phyloP scores from a whole-genome alignment of 805 yeast species.

The Kazachstania psychrophila region DNA sequence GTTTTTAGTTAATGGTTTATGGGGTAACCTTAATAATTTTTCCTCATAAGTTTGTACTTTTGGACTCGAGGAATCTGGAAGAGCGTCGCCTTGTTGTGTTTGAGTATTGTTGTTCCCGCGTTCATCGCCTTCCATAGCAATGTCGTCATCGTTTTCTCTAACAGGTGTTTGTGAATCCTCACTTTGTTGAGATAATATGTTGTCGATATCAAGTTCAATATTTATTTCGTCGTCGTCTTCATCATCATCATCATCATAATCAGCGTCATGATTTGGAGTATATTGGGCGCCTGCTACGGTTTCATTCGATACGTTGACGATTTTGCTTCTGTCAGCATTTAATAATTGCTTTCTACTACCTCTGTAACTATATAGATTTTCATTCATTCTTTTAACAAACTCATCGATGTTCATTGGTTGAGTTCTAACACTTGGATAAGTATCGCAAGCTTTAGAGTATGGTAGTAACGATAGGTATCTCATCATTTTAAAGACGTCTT shows the following conservation, averaged over 20 bases:
- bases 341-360: slow-evolving; percentile 18
- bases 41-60: slow-evolving; percentile 2
- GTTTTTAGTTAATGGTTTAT: slow-evolving; percentile 22
- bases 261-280: background rate
- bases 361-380: slow-evolving; percentile 18
- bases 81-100: no score
- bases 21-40: slow-evolving; percentile 18
- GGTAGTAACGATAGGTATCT: slow-evolving; percentile 31
- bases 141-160: background rate
- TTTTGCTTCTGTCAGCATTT: background rate
- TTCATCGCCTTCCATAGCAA: no score
- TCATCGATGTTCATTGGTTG: slow-evolving; percentile 32
- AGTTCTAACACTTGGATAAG: slow-evolving; percentile 36
- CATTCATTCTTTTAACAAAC: slow-evolving; percentile 24
- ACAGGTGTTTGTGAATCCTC: background rate
- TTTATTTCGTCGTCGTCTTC: slow-evolving; percentile 5
- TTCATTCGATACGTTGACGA: background rate
- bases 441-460: slow-evolving; percentile 37
- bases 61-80: background rate
- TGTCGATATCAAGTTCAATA: slow-evolving; percentile 1
- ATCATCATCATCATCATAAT: slow-evolving; percentile 2
- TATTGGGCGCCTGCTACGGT: background rate
- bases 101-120: no score
- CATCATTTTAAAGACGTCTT: slow-evolving; percentile 33
- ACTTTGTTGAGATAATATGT: slow-evolving; percentile 1